These are phyloP conservation scores for Sindora glabra DNA, from an alignment of 306 rosid genomes.

Conservation along the genomic window DNA sequence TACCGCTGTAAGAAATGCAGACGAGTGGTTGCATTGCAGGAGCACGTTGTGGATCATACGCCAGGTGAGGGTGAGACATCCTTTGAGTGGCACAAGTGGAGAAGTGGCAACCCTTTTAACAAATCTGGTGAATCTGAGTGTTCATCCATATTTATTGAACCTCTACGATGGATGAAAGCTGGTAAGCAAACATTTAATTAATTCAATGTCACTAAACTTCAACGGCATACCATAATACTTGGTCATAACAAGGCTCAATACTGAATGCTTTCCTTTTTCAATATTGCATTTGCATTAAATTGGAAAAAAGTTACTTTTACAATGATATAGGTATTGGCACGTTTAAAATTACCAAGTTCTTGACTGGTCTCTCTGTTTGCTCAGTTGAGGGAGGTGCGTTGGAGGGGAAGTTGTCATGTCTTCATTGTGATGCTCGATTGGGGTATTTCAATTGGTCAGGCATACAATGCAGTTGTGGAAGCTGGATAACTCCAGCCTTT, in stretches of 20 bases:
- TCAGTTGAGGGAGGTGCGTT: constrained; percentile 90
- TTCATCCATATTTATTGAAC: constrained; percentile 90
- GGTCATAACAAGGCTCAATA: neutral
- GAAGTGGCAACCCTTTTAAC: constrained; percentile 56
- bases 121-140: constrained; percentile 69
- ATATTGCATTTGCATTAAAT: too few species aligned
- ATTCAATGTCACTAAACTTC: constrained; percentile 1
- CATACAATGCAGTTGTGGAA: constrained; percentile 93
- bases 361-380: constrained; percentile 21
- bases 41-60: constrained; percentile 66
- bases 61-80: constrained; percentile 88
- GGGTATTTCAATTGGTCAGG: constrained; percentile 95
- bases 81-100: constrained; percentile 62
- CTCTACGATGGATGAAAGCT: constrained; percentile 90
- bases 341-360: neutral
- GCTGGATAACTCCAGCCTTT: constrained; percentile 98
- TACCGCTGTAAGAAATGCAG: constrained; percentile 93
- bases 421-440: constrained; percentile 85
- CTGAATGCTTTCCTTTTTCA: too few species aligned
- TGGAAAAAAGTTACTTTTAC: neutral
- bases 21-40: constrained; percentile 75
- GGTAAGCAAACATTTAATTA: constrained; percentile 41
- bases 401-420: constrained; percentile 86
- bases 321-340: neutral
- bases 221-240: neutral